These are phyloP conservation scores for Nicotiana tomentosiformis DNA, from an alignment of 257 asterid species.

Conservation along the genomic window DNA sequence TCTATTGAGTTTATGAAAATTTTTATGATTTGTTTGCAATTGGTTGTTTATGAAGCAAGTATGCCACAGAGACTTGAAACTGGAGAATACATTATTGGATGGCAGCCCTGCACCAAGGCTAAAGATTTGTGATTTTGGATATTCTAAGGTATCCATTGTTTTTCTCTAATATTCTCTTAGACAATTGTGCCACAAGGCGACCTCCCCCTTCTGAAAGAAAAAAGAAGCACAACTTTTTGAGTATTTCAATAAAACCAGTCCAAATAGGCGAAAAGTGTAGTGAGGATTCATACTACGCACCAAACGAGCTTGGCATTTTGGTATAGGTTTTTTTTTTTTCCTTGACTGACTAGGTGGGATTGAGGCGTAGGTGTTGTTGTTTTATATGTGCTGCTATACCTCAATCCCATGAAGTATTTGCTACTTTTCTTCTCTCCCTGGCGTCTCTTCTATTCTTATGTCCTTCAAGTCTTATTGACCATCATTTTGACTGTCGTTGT, in stretches of 20 bases:
- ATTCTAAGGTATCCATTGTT: conserved; percentile 67
- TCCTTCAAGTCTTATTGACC: background rate
- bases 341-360: background rate
- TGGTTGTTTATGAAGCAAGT: conserved; percentile 58
- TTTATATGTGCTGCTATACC: background rate
- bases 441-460: background rate
- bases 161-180: background rate
- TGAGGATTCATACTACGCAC: background rate
- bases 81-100: conserved; percentile 90
- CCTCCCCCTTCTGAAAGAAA: background rate
- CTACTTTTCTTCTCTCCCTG: background rate
- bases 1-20: background rate
- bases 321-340: no score
- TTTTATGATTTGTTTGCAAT: background rate
- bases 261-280: background rate
- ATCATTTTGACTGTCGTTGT: background rate
- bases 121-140: conserved; percentile 95
- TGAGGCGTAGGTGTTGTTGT: background rate
- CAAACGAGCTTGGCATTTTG: background rate
- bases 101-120: conserved; percentile 95
- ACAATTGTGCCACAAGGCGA: background rate
- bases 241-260: background rate
- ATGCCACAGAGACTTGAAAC: conserved; percentile 92
- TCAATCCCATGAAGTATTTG: background rate
- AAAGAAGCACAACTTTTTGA: background rate